These are phyloP conservation scores for Microdochium trichocladiopsis DNA, from an alignment of 2,329 filamentous ascomycete genomes.

Conservation along the genomic window DNA sequence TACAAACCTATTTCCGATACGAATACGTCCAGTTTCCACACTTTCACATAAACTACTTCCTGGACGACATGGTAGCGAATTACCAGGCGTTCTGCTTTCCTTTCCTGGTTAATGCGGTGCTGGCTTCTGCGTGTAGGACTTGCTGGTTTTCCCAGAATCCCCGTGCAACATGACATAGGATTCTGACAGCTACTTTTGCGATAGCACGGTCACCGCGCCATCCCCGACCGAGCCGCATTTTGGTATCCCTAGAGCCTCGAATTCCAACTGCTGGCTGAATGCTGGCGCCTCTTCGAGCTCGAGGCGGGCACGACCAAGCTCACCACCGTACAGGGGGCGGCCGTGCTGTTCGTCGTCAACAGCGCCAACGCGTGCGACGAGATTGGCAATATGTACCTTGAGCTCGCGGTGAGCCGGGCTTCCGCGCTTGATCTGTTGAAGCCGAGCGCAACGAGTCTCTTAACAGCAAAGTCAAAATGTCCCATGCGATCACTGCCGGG, in stretches of 20 bases:
- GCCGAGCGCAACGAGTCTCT: not conserved
- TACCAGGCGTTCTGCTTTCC: too few relatives aligned
- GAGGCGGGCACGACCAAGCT: conserved; percentile 16
- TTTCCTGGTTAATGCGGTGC: too few relatives aligned
- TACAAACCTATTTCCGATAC: too few relatives aligned
- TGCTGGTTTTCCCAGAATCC: too few relatives aligned
- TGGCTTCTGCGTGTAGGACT: too few relatives aligned
- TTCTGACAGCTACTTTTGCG: too few relatives aligned
- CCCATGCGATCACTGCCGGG: not conserved
- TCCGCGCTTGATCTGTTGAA: conserved; percentile 21
- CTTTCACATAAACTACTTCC: too few relatives aligned
- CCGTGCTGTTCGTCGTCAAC: conserved; percentile 19
- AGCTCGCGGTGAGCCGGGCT: conserved; percentile 23
- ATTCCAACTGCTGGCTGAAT: conserved; percentile 27
- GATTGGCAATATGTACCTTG: conserved; percentile 24
- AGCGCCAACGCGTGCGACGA: conserved; percentile 27
- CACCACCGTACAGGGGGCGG: conserved; percentile 24
- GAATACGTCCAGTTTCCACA: too few relatives aligned
- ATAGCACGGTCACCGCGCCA: conserved; percentile 18
- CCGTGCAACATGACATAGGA: too few relatives aligned
- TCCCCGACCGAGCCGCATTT: conserved; percentile 18
- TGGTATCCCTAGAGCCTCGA: conserved; percentile 25
- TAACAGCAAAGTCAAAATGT: not conserved
- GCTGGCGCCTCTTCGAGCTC: conserved; percentile 24
- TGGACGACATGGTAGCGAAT: too few relatives aligned